These are phyloP conservation scores for Yamadazyma tumulicola DNA, from an alignment of 805 yeast species.

Conservation along the genomic window DNA sequence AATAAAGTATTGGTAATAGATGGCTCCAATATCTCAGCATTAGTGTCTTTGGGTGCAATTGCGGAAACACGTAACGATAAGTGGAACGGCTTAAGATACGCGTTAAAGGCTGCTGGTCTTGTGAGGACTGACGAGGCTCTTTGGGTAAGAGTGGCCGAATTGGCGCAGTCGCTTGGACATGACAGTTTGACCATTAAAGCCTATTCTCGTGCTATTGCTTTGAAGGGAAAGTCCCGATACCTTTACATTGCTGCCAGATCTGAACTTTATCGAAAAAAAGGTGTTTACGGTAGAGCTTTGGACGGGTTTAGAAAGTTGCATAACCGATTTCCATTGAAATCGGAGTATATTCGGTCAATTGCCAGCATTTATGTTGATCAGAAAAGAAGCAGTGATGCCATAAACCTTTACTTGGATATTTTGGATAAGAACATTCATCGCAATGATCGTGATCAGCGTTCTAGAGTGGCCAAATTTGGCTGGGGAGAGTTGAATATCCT, in stretches of 20 bases:
- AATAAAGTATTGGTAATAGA: conserved; percentile 73
- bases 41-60: conserved; percentile 84
- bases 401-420: conserved; percentile 61
- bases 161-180: conserved; percentile 63
- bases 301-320: conserved; percentile 66
- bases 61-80: conserved; percentile 62
- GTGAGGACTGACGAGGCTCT: conserved; percentile 72
- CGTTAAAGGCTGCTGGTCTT: conserved; percentile 80
- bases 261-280: conserved; percentile 59
- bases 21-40: conserved; percentile 76
- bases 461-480: conserved; percentile 52
- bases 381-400: conserved; percentile 68
- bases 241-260: conserved; percentile 62
- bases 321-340: conserved; percentile 52
- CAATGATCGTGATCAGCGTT: conserved; percentile 1
- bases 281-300: conserved; percentile 66
- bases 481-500: conserved; percentile 89
- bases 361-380: conserved; percentile 52
- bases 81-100: conserved; percentile 71
- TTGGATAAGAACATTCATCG: conserved; percentile 55
- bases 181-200: conserved; percentile 76
- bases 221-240: conserved; percentile 23
- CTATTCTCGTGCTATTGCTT: conserved; percentile 42
- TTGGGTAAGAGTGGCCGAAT: conserved; percentile 75
- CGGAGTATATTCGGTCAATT: conserved; percentile 55